Percentiles rank a stretch among this genome's conserved stretches.
These are phyloP conservation scores for Pulveroboletus sp. DNA, from an alignment of 768 basidiomycete genomes.

Conservation along the genomic window DNA sequence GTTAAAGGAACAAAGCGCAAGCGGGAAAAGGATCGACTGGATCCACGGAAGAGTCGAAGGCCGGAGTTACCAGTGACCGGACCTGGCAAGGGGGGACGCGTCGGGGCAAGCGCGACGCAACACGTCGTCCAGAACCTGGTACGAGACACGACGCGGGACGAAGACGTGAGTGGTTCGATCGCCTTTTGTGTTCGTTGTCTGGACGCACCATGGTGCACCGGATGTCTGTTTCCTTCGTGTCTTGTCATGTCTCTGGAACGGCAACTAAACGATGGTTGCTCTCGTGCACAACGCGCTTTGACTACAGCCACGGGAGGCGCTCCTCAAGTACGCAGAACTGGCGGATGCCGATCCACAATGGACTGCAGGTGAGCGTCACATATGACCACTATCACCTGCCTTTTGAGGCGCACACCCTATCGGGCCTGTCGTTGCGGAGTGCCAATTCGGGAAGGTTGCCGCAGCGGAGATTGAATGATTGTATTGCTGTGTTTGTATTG, in stretches of 20 bases:
- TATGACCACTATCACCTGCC: constrained; percentile 9
- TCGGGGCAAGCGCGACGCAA: constrained; percentile 95
- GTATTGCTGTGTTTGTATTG: constrained; percentile 31
- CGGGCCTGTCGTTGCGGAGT: constrained; percentile 28
- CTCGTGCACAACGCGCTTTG: constrained; percentile 16
- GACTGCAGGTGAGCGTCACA: constrained; percentile 67
- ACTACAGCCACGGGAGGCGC: constrained; percentile 86
- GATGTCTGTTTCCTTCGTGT: neutral
- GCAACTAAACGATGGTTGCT: constrained; percentile 22
- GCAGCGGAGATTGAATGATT: constrained; percentile 28
- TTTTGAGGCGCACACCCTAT: constrained; percentile 12
- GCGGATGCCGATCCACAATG: constrained; percentile 78
- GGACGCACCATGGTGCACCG: neutral
- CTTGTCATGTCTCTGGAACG: constrained; percentile 13
- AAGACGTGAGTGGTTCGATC: constrained; percentile 74
- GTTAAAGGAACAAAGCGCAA: constrained; percentile 80
- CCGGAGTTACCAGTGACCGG: constrained; percentile 92
- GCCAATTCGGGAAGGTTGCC: constrained; percentile 25
- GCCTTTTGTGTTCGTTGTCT: constrained; percentile 5
- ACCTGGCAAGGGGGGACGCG: constrained; percentile 88
- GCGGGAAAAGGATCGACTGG: constrained; percentile 81
- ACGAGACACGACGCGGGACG: constrained; percentile 82
- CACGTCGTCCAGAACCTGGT: constrained; percentile 95
- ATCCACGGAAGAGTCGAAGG: constrained; percentile 86
- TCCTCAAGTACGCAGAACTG: constrained; percentile 84